phyloP scores from a whole-genome alignment of 495 filamentous ascomycete species.

The Aspergillus saccharolyticus region DNA sequence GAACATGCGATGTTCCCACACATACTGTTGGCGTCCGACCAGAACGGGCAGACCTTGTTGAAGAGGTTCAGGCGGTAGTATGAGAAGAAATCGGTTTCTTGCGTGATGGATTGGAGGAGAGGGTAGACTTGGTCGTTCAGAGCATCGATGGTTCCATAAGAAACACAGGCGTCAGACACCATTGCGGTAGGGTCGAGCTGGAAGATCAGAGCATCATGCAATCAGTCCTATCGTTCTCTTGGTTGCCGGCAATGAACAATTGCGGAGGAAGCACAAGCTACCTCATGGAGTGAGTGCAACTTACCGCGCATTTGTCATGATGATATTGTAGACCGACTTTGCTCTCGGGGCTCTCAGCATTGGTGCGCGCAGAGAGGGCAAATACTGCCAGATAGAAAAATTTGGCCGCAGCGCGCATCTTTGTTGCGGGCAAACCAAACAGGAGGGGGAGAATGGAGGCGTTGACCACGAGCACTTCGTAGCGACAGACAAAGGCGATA shows the following conservation, averaged over 20 bases:
- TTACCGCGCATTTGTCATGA: slow-evolving; percentile 61
- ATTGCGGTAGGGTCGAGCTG: slow-evolving; percentile 60
- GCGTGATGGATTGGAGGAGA: slow-evolving; percentile 74
- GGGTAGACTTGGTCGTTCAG: slow-evolving; percentile 75
- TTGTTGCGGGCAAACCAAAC: slow-evolving; percentile 1
- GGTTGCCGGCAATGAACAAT: too few species aligned
- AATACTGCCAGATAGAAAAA: slow-evolving; percentile 76
- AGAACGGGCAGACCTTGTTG: slow-evolving; percentile 92
- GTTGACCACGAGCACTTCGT: slow-evolving; percentile 1
- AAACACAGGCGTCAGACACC: slow-evolving; percentile 86
- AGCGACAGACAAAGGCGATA: neutral
- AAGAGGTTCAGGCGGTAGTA: slow-evolving; percentile 97
- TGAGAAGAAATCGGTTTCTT: slow-evolving; percentile 92
- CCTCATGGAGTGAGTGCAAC: slow-evolving; percentile 25
- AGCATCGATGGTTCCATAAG: slow-evolving; percentile 80
- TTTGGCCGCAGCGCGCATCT: slow-evolving; percentile 63
- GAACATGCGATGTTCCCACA: slow-evolving; percentile 97
- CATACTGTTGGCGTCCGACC: slow-evolving; percentile 88
- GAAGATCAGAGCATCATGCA: slow-evolving; percentile 5
- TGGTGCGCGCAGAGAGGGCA: slow-evolving; percentile 56
- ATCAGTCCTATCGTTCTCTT: slow-evolving; percentile 3
- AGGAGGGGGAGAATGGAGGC: neutral
- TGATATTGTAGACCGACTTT: slow-evolving; percentile 5
- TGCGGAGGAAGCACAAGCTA: too few species aligned
- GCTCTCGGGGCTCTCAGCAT: slow-evolving; percentile 30